Base-by-base conservation (phyloP, 1,284 basidiomycete genomes). In the Naganishia liquefaciens region DNA sequence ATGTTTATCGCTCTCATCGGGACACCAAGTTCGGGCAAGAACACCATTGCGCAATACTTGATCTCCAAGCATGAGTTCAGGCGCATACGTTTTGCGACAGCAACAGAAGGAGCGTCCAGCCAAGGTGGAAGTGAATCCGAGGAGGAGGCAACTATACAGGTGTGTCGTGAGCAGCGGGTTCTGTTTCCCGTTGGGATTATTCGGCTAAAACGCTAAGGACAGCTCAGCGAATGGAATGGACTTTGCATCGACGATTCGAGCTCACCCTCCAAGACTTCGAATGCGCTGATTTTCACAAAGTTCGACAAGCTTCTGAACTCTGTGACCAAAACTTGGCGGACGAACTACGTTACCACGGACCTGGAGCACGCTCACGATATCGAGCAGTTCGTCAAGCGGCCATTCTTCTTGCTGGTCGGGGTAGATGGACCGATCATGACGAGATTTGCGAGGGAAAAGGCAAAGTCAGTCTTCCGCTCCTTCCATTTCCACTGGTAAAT, bases 1-100 rank as follows among this genome's bases (percentile, higher is more conserved):
- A 79, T 91, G 90, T 87, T 97, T 75, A 87, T 99, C 72, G 87
- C 90, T 13, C 85, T 99, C 63, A 83, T 96, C 42, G 95, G 95
- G 17, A 88, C 93, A 0, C 85, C 86, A 1, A 86, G 81, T 39
- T 84, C 92, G 5, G 95, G 95, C 23, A 96, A 93, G 77, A 83
- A 86, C 11, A 84, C 86, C 0, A 81, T 97, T 17, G 83, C 88
- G 60, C 80, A 87, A 15, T 93, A 90, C 75, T 85, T 98, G 17
- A 80, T 86, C 25, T 63, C 73, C 10, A 68, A 75, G 28, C 79
- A 84, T 70, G 77, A 75, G 2, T 86, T 85, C 71, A 74, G 71
- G 52, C 74, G 74, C 40, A 75, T 84, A 40, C 27, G n/a, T n/a
- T 15, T 44, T 52, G 51, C 39, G 46, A 27, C 61, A 44, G 30